A percentile compares a stretch with the other conserved stretches of the same genome.
phyloP scores from a whole-genome alignment of 139 green algal species.

The Deuterostichococcus epilithicus region DNA sequence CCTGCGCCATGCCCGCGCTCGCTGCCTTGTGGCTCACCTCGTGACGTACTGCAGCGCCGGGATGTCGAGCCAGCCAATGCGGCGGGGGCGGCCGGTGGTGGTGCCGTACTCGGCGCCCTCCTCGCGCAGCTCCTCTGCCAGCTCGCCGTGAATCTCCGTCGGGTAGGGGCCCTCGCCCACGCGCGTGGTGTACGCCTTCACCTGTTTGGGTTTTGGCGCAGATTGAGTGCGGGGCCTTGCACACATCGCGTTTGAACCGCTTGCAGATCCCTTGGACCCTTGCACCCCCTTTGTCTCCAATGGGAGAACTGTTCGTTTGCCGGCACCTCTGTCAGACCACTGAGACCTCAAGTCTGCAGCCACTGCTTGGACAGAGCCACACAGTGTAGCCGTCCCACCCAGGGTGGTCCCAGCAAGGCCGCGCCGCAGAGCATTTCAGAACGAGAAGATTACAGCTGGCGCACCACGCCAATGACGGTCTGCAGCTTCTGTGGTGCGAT shows the following conservation, averaged over 20 bases:
- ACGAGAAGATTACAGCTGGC: conserved; percentile 1
- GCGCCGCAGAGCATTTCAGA: not conserved
- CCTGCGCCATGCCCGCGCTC: not conserved
- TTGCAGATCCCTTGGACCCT: too few relatives aligned
- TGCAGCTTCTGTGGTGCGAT: conserved; percentile 85
- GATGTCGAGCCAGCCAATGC: conserved; percentile 98
- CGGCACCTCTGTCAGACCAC: too few relatives aligned
- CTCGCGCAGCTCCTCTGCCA: conserved; percentile 82
- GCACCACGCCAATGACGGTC: conserved; percentile 89
- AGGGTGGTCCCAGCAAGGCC: too few relatives aligned
- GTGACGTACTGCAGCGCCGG: conserved; percentile 83
- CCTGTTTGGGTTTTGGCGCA: too few relatives aligned
- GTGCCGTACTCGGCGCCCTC: conserved; percentile 94
- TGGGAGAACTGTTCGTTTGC: too few relatives aligned
- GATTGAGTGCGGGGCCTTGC: too few relatives aligned
- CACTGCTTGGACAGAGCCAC: too few relatives aligned
- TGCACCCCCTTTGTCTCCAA: too few relatives aligned
- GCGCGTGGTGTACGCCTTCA: conserved; percentile 98
- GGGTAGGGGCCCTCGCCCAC: conserved; percentile 96
- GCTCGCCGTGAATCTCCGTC: conserved; percentile 88
- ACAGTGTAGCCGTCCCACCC: too few relatives aligned
- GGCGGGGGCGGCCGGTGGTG: conserved; percentile 91
- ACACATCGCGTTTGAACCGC: too few relatives aligned
- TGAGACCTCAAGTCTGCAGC: too few relatives aligned
- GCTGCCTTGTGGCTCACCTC: conserved; percentile 17